Evolutionary conservation across 257 asterid species (phyloP).

Genomic region (Jacaranda copaia): DNA sequence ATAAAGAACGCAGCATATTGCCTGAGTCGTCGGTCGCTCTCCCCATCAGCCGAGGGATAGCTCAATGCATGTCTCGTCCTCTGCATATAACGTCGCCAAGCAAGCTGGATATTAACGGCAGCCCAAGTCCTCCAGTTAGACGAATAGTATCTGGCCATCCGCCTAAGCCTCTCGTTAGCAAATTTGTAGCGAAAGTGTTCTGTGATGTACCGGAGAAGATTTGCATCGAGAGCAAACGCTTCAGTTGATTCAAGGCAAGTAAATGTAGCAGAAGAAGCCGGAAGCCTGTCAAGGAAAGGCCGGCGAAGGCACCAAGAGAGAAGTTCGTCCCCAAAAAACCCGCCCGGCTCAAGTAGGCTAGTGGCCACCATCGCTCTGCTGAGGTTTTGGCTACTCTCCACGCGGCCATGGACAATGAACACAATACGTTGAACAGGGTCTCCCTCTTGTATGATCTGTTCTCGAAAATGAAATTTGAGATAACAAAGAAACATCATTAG

Average conservation of each 20-base stretch:
- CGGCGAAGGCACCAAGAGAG: slow-evolving; percentile 81
- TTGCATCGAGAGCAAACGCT: slow-evolving; percentile 62
- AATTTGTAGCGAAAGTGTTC: slow-evolving; percentile 74
- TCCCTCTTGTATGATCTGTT: slow-evolving; percentile 74
- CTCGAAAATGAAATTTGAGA: not conserved
- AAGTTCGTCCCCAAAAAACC: slow-evolving; percentile 77
- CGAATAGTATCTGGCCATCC: slow-evolving; percentile 64
- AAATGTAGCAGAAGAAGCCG: slow-evolving; percentile 76
- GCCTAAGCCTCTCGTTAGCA: slow-evolving; percentile 58
- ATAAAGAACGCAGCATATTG: slow-evolving; percentile 70
- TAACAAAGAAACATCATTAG: not conserved
- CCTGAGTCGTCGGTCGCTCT: slow-evolving; percentile 55
- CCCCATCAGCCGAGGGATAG: slow-evolving; percentile 27
- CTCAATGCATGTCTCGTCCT: slow-evolving; percentile 48
- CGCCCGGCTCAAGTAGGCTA: slow-evolving; percentile 62
- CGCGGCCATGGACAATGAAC: slow-evolving; percentile 67
- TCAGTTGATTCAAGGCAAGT: slow-evolving; percentile 62
- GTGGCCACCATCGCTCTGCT: slow-evolving; percentile 64
- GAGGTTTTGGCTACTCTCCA: slow-evolving; percentile 62
- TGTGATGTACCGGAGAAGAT: slow-evolving; percentile 60
- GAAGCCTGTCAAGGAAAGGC: slow-evolving; percentile 68
- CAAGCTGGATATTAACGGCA: slow-evolving; percentile 70
- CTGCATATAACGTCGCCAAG: slow-evolving; percentile 61
- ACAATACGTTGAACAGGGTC: slow-evolving; percentile 69
- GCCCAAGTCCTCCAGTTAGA: slow-evolving; percentile 86